Evolutionary conservation across 2,329 filamentous ascomycete species (phyloP), one percentile per base, ranked within the genome.

Genomic region (Paramyrothecium sp.): DNA sequence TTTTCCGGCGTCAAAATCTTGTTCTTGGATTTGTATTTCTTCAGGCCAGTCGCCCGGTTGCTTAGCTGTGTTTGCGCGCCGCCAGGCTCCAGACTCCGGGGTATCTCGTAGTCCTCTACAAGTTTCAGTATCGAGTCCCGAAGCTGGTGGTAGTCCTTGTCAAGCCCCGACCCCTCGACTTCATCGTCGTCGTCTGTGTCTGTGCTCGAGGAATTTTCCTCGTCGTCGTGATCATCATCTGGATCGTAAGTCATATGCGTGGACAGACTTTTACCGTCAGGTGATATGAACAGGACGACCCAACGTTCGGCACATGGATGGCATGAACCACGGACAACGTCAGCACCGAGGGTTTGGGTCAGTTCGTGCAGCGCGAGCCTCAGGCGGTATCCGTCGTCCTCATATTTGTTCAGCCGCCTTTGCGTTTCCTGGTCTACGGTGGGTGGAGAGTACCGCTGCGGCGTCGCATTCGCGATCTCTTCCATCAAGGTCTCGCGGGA

Each of bases 261-360:
- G 8, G 87, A 88, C 46, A 96, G 76, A 54, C 80, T 80, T 66
- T 85, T 87, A 33, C 91, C 90, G 70, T 92, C 87, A 1, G 85
- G 75, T 1, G 89, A 89, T 56, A 96, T 85, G 66, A 93, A 94
- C 10, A 96, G 77, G 7, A 95, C 88, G 4, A 89, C 84, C 92
- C 92, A 96, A 56, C 88, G 82, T 73, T 96, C 92, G 1, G 89
- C 88, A 60, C 90, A 94, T 10, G 91, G 91, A 65, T 95, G 90
- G 55, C 87, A 89, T 16, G 84, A 79, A 21, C 89, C 89, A 53
- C 87, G 85, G 19, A 88, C 79, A 13, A 78, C 82, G 16, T 92
- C 87, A 7, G 77, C 66, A 4, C 89, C 89, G 11, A 92, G 75
- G 7, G 81, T 80, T 51, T 89, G 84, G 7, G 78, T 81, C 86